Conservation (phyloP, 192 early-diverging fungal genomes). For the Mortierella hygrophila region DNA sequence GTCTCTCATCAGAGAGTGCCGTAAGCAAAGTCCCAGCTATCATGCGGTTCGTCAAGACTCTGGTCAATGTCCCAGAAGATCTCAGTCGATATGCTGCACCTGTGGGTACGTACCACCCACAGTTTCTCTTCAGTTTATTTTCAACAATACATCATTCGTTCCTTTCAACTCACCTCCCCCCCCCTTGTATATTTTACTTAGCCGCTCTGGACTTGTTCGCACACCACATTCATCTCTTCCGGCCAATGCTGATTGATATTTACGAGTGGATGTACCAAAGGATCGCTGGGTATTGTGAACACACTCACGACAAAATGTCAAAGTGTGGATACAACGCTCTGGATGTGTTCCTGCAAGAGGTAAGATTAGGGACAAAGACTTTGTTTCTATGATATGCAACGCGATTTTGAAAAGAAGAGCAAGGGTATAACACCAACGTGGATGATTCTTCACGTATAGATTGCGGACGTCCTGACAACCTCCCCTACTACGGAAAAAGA, state of each 20-base stretch:
- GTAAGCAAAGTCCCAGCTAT: conserved; percentile 35
- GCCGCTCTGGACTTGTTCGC: conserved; percentile 55
- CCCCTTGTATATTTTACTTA: not conserved
- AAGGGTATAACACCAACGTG: not conserved
- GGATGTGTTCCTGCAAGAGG: conserved; percentile 51
- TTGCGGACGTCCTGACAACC: conserved; percentile 33
- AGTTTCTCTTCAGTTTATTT: not conserved
- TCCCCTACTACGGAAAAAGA: conserved; percentile 37
- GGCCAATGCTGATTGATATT: conserved; percentile 37
- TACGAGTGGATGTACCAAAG: conserved; percentile 42
- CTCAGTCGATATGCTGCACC: conserved; percentile 55
- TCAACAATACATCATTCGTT: not conserved
- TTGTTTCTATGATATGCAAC: not conserved
- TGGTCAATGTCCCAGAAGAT: conserved; percentile 59
- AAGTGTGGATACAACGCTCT: conserved; percentile 50
- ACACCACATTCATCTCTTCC: conserved; percentile 54
- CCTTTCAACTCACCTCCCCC: not conserved
- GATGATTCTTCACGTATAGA: conserved; percentile 7
- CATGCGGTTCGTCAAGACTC: conserved; percentile 35
- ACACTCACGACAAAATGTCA: conserved; percentile 49
- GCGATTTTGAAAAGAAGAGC: not conserved
- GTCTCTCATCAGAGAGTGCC: conserved; percentile 21
- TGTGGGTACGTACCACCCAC: conserved; percentile 19
- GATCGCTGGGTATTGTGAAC: conserved; percentile 45
- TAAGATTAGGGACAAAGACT: not conserved